Evolutionary conservation across 805 yeast genomes (phyloP), one percentile per base, ranked within the genome.

Genomic region (Nakazawaea ishiwadae): DNA sequence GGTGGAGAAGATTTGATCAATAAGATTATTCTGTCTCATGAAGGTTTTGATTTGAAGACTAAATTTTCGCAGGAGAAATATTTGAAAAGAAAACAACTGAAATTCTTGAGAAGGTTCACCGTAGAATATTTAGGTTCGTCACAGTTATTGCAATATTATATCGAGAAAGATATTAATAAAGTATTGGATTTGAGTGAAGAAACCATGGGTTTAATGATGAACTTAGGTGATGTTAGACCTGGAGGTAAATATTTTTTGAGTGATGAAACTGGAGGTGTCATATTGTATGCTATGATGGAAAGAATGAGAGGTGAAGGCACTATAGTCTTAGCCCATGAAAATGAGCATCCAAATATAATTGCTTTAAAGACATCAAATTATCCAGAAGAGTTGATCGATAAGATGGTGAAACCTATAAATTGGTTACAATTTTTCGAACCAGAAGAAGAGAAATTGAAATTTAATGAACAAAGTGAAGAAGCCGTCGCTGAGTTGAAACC

Each of bases 201-300:
- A 62, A 69, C 90, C 1, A 58, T 93, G 28, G 96, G 95, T 0
- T 65, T 84, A 60, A 63, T 88, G 53, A 63, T 93, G 63, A 81
- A 81, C 46, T 70, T 83, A 51, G 96, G 83, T 1, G 88, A 91
- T 55, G 75, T 93, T 26, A 78, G 81, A 54, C 89, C 96, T 1
- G 96, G 96, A 9, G 98, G 99, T 1, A 79, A 75, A 44, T 93
- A 93, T 54, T 65, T 93, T 17, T 81, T 91, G 3, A 71, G 88
- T 41, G 99, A 93, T 55, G 99, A 93, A 55, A 84, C 96, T n/a
- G 90, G 96, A 24, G 96, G 98, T 5, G 71, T 91, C n/a, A 57
- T 93, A 1, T 75, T 85, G 5, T 85, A 85, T 46, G 87, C 95
- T 4, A 69, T 93, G 72, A 57, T 93, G 62, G 99, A 93, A 58